A percentile compares a stretch with the other conserved stretches of the same genome.
Conservation (phyloP, 1,139 yeast genomes). For the Candida frijolesensis region DNA sequence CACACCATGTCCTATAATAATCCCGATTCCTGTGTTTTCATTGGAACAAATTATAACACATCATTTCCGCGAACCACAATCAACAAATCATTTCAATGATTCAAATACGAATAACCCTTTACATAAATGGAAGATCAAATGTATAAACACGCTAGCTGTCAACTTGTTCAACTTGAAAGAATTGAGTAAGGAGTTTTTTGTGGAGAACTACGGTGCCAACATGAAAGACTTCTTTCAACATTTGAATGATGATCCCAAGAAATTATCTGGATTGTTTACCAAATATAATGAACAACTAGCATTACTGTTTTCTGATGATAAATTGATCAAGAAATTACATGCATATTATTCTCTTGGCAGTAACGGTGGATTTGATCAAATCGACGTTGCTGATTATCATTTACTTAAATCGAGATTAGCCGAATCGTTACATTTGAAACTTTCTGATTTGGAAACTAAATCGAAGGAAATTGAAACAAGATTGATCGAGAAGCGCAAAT, state of each 20-base stretch:
- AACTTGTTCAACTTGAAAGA: conserved; percentile 29
- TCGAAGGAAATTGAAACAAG: conserved; percentile 23
- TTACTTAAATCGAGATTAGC: conserved; percentile 39
- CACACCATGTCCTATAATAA: conserved; percentile 33
- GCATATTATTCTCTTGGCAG: conserved; percentile 15
- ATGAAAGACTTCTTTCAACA: conserved; percentile 21
- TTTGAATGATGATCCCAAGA: conserved; percentile 25
- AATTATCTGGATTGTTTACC: conserved; percentile 22
- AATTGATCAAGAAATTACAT: conserved; percentile 26
- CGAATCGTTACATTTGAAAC: conserved; percentile 38
- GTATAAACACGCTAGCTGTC: conserved; percentile 32
- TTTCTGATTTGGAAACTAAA: conserved; percentile 34
- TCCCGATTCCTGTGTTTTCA: conserved; percentile 42
- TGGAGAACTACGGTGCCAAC: conserved; percentile 31
- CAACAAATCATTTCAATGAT: conserved; percentile 14
- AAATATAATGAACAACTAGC: conserved; percentile 26
- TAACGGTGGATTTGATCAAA: conserved; percentile 15
- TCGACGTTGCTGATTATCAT: conserved; percentile 37
- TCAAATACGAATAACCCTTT: conserved; percentile 17
- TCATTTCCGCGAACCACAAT: conserved; percentile 27
- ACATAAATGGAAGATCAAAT: conserved; percentile 35
- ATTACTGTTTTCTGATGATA: conserved; percentile 27
- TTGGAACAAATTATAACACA: conserved; percentile 34
- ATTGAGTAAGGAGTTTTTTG: conserved; percentile 23
- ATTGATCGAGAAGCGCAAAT: conserved; percentile 34